These are phyloP conservation scores for Chrysoporthe deuterocubensis DNA, from an alignment of 2,329 filamentous ascomycete species.

Conservation along the genomic window DNA sequence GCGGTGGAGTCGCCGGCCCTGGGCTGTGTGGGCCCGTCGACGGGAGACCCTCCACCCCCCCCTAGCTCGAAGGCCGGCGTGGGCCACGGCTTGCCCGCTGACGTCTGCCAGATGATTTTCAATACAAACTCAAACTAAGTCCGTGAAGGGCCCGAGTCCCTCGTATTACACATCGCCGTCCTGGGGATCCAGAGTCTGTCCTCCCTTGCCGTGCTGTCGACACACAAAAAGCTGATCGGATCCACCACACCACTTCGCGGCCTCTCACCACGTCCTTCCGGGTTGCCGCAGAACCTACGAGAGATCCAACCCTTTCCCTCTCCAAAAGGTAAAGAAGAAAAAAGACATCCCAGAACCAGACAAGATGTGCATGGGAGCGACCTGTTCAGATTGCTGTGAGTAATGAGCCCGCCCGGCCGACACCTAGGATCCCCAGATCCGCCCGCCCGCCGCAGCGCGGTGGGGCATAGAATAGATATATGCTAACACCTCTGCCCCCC, in stretches of 20 bases:
- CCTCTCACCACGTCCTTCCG: no score
- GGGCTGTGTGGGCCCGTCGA: background rate
- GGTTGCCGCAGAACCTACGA: no score
- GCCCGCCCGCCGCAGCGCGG: no score
- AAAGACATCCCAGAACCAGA: background rate
- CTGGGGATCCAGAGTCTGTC: no score
- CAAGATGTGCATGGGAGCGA: conserved; percentile 48
- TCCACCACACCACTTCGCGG: no score
- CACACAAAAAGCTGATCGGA: no score
- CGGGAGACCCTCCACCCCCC: background rate
- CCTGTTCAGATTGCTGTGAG: conserved; percentile 49
- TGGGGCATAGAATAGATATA: background rate
- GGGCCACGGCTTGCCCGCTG: background rate
- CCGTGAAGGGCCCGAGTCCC: no score
- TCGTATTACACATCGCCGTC: no score
- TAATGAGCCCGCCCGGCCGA: background rate
- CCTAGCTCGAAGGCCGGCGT: background rate
- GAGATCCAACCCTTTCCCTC: no score
- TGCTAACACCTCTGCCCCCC: background rate
- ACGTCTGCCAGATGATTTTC: no score
- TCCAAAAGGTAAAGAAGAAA: background rate
- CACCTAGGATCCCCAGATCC: background rate
- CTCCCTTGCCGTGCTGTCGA: no score
- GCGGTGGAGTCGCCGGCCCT: background rate
- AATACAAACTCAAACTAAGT: no score